Percentiles rank a stretch among this genome's conserved stretches.
phyloP scores from a whole-genome alignment of 495 filamentous ascomycete genomes.

The Endocarpon pusillum region DNA sequence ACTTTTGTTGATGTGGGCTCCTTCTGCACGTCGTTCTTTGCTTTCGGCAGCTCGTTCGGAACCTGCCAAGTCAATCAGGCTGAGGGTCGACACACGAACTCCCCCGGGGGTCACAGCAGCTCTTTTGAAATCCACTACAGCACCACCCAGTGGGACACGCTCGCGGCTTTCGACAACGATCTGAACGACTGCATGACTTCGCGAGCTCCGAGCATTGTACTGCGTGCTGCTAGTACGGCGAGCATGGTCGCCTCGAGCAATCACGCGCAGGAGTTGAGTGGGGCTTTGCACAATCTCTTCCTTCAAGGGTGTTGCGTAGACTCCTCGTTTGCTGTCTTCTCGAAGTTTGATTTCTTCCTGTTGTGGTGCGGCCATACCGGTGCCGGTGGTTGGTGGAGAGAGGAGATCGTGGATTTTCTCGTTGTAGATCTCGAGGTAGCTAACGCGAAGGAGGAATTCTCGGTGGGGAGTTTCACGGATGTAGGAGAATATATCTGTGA shows the following conservation, averaged over 20 bases:
- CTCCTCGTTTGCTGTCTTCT: constrained; percentile 88
- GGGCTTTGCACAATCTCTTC: constrained; percentile 98
- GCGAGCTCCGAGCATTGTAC: constrained; percentile 88
- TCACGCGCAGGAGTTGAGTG: constrained; percentile 85
- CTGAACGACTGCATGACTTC: constrained; percentile 94
- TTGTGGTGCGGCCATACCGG: constrained; percentile 25
- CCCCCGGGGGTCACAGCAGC: constrained; percentile 69
- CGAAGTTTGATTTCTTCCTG: constrained; percentile 91
- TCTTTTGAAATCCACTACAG: constrained; percentile 47
- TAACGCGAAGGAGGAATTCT: constrained; percentile 90
- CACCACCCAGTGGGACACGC: constrained; percentile 41
- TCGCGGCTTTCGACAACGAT: constrained; percentile 96
- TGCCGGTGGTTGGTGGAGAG: constrained; percentile 37
- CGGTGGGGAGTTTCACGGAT: constrained; percentile 91
- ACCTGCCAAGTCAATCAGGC: constrained; percentile 88
- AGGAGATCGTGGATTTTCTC: constrained; percentile 92
- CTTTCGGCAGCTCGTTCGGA: constrained; percentile 90
- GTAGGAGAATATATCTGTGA: constrained; percentile 97
- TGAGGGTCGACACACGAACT: constrained; percentile 86
- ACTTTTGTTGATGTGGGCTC: constrained; percentile 96
- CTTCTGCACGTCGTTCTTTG: constrained; percentile 86
- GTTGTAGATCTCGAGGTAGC: constrained; percentile 98
- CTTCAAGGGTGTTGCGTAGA: constrained; percentile 90
- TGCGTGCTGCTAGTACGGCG: constrained; percentile 83
- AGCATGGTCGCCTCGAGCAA: constrained; percentile 84